Evolutionary conservation across 768 basidiomycete species (phyloP).

Genomic region (Boletus huronensis): DNA sequence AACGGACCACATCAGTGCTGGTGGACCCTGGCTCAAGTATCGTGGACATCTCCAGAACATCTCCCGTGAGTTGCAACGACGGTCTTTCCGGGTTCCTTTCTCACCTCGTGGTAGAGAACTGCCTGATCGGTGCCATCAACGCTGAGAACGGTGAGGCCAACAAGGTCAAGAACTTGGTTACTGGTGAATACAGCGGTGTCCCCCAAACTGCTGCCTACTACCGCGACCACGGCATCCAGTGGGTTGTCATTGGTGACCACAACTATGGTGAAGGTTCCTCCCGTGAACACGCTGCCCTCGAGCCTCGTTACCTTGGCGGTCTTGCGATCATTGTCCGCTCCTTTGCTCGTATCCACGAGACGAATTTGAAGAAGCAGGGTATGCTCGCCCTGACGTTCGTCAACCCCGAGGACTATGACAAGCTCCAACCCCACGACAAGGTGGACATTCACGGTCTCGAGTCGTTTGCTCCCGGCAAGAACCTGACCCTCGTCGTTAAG

Average conservation of each 20-base stretch:
- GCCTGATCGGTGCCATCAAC: slow-evolving; percentile 97
- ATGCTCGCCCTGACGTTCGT: slow-evolving; percentile 96
- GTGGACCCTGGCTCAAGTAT: slow-evolving; percentile 99
- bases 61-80: slow-evolving; percentile 57
- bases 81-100: background rate
- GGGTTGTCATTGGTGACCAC: slow-evolving; percentile 95
- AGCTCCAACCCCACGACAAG: slow-evolving; percentile 80
- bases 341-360: slow-evolving; percentile 97
- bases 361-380: slow-evolving; percentile 99
- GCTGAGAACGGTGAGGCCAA: slow-evolving; percentile 94
- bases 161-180: slow-evolving; percentile 87
- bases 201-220: slow-evolving; percentile 85
- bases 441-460: slow-evolving; percentile 89
- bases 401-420: slow-evolving; percentile 92
- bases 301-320: slow-evolving; percentile 93
- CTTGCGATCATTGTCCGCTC: slow-evolving; percentile 94
- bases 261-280: slow-evolving; percentile 99
- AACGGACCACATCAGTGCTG: slow-evolving; percentile 94
- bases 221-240: slow-evolving; percentile 85
- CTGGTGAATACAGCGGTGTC: slow-evolving; percentile 81
- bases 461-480: slow-evolving; percentile 86
- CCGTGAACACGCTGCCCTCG: slow-evolving; percentile 95
- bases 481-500: slow-evolving; percentile 77
- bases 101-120: slow-evolving; percentile 64
- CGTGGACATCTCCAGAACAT: slow-evolving; percentile 99